Conservation (phyloP, 2,329 filamentous ascomycete genomes). For the Fusarium chaquense region DNA sequence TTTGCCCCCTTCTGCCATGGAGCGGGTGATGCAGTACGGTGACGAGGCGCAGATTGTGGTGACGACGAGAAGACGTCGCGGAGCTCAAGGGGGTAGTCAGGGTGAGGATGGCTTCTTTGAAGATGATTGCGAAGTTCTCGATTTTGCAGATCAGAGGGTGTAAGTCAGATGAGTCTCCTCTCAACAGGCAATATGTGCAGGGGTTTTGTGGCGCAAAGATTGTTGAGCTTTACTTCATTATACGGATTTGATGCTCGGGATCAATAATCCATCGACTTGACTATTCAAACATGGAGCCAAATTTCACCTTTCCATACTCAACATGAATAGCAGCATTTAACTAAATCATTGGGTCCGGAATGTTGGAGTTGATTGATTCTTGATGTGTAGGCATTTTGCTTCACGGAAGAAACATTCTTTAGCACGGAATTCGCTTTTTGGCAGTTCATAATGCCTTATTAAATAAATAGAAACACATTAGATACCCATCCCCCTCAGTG, state of each 20-base stretch:
- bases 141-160: slow-evolving; percentile 81
- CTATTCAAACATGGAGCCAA: slow-evolving; percentile 27
- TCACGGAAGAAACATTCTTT: slow-evolving; percentile 48
- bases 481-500: slow-evolving; percentile 50
- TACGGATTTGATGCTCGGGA: slow-evolving; percentile 30
- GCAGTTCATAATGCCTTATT: slow-evolving; percentile 40
- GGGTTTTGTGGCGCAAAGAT: slow-evolving; percentile 25
- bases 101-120: slow-evolving; percentile 88
- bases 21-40: slow-evolving; percentile 69
- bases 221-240: slow-evolving; percentile 43
- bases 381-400: slow-evolving; percentile 48
- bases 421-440: slow-evolving; percentile 41
- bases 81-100: slow-evolving; percentile 60
- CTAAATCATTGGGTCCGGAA: slow-evolving; percentile 37
- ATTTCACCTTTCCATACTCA: slow-evolving; percentile 21
- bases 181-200: slow-evolving; percentile 13
- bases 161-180: slow-evolving; percentile 50
- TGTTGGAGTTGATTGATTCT: slow-evolving; percentile 48
- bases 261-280: slow-evolving; percentile 26
- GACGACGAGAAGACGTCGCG: slow-evolving; percentile 78
- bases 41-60: slow-evolving; percentile 84
- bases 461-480: slow-evolving; percentile 54
- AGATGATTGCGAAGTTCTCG: slow-evolving; percentile 90
- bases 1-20: slow-evolving; percentile 72
- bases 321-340: slow-evolving; percentile 37